These are phyloP conservation scores for Zygosaccharomyces bailii DNA, from an alignment of 805 yeast species.

Conservation along the genomic window DNA sequence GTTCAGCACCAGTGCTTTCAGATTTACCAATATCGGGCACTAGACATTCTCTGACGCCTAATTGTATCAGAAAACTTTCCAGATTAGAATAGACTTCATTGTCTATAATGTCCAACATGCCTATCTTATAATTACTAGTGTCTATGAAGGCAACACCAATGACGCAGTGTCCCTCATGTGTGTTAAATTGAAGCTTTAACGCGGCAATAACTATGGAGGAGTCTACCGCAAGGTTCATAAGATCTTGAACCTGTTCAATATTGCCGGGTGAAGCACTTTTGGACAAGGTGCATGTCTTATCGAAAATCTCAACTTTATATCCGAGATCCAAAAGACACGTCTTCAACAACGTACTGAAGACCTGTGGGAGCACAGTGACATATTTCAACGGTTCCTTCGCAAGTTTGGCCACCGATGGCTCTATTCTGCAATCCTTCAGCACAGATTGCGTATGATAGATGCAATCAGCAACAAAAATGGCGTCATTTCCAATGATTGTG, in stretches of 20 bases:
- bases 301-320: conserved; percentile 76
- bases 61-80: conserved; percentile 81
- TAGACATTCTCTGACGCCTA: conserved; percentile 83
- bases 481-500: conserved; percentile 71
- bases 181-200: conserved; percentile 35
- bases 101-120: conserved; percentile 77
- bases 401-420: conserved; percentile 39
- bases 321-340: conserved; percentile 68
- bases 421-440: conserved; percentile 49
- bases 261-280: conserved; percentile 88
- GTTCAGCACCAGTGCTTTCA: conserved; percentile 38
- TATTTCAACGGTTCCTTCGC: conserved; percentile 39
- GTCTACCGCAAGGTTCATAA: conserved; percentile 49
- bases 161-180: conserved; percentile 39
- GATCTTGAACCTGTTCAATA: conserved; percentile 69
- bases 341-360: conserved; percentile 60
- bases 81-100: conserved; percentile 83
- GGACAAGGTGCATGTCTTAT: conserved; percentile 55
- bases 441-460: conserved; percentile 84
- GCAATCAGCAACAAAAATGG: conserved; percentile 74
- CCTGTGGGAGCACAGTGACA: conserved; percentile 75
- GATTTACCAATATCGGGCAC: conserved; percentile 42
- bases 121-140: conserved; percentile 60
- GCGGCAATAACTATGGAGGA: conserved; percentile 53
- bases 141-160: conserved; percentile 83